Conservation (phyloP, 345 rosid species). For the Euphorbia pulcherrima region DNA sequence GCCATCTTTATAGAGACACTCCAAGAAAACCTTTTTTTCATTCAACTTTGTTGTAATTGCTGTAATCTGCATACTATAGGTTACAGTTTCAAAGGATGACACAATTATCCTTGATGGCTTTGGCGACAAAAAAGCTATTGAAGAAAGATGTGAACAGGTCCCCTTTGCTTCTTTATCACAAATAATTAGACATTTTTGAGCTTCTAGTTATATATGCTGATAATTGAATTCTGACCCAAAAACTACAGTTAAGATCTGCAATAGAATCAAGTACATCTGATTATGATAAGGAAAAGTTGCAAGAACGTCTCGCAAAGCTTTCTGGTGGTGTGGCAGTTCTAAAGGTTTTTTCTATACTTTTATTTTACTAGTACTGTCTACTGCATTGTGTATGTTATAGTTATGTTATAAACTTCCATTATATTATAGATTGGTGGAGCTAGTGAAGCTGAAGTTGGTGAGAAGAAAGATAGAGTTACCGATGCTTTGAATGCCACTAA, state of each 20-base stretch:
- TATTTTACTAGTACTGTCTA: background rate
- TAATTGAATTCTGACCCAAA: no score
- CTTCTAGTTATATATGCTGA: background rate
- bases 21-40: no score
- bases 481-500: constrained; percentile 97
- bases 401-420: no score
- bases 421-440: constrained; percentile 97
- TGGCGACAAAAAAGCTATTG: constrained; percentile 82
- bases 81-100: constrained; percentile 86
- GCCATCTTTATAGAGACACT: no score
- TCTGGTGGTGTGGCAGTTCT: constrained; percentile 96
- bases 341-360: constrained; percentile 46
- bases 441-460: constrained; percentile 86
- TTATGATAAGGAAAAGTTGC: constrained; percentile 89
- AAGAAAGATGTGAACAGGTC: constrained; percentile 91
- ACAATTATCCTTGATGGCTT: constrained; percentile 89
- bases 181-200: background rate
- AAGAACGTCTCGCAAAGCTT: constrained; percentile 89
- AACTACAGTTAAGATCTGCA: constrained; percentile 59
- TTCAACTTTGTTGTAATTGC: no score
- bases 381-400: background rate
- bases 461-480: constrained; percentile 92
- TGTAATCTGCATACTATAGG: no score
- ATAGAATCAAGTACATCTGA: constrained; percentile 83
- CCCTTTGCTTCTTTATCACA: constrained; percentile 8